A percentile compares a stretch with the other conserved stretches of the same genome.
These are phyloP conservation scores for Podospora anserina DNA, from an alignment of 495 filamentous ascomycete species.

Conservation along the genomic window DNA sequence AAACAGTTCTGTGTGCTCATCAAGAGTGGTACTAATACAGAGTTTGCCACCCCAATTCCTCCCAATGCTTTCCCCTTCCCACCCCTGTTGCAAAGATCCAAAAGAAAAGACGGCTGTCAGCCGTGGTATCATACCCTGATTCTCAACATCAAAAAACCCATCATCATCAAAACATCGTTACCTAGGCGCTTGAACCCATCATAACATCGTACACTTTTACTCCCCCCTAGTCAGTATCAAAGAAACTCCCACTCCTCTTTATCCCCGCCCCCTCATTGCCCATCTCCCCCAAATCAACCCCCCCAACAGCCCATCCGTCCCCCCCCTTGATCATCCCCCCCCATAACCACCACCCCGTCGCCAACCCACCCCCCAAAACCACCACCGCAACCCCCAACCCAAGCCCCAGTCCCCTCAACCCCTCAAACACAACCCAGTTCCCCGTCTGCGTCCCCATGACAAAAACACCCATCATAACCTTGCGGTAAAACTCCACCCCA, in stretches of 20 bases:
- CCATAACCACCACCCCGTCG: conserved; percentile 39
- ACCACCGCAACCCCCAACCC: conserved; percentile 39
- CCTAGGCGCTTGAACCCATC: background rate
- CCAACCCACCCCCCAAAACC: conserved; percentile 33
- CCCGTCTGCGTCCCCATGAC: conserved; percentile 40
- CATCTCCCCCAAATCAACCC: conserved; percentile 37
- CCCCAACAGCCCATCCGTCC: conserved; percentile 43
- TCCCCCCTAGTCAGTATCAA: conserved; percentile 39
- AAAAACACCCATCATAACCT: conserved; percentile 37
- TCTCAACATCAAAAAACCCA: too few species aligned
- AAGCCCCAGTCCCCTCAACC: conserved; percentile 32
- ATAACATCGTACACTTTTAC: conserved; percentile 7
- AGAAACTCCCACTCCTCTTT: conserved; percentile 42
- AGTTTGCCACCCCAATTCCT: background rate
- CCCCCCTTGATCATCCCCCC: conserved; percentile 36
- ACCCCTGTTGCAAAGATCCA: too few species aligned
- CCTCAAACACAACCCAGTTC: conserved; percentile 31
- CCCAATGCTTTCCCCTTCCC: background rate
- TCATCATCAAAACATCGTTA: conserved; percentile 1
- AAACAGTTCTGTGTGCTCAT: background rate
- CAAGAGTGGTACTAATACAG: background rate
- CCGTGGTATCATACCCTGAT: background rate
- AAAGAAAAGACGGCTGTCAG: background rate
- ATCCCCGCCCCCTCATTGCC: conserved; percentile 5
- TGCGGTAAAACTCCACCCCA: conserved; percentile 33